phyloP scores from a whole-genome alignment of 169 alveolate genomes.

The Eimeria praecox region DNA sequence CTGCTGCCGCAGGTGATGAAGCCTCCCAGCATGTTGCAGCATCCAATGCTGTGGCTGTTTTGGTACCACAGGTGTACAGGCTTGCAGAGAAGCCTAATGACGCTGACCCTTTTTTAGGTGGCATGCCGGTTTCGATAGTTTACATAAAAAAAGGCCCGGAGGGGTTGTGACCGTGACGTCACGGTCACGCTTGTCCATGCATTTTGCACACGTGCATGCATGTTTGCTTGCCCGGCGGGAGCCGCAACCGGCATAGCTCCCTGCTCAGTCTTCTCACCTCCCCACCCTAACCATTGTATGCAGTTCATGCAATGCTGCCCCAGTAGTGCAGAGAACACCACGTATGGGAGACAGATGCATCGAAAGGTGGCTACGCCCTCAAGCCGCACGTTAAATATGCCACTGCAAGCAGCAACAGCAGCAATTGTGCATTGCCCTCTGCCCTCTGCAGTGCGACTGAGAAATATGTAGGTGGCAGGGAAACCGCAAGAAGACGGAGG shows the following conservation, averaged over 20 bases:
- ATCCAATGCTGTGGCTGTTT: background rate
- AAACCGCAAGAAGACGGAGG: background rate
- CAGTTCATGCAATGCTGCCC: background rate
- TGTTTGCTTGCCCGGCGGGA: background rate
- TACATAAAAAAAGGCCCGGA: background rate
- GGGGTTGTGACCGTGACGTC: background rate
- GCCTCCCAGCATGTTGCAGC: background rate
- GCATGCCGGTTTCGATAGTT: background rate
- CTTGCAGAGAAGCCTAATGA: background rate
- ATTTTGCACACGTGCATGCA: slow-evolving; percentile 4
- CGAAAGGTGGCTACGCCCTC: background rate
- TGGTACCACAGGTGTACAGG: background rate
- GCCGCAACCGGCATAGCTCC: background rate
- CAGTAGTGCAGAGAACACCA: background rate
- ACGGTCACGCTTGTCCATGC: background rate
- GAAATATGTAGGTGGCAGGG: background rate
- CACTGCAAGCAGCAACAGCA: background rate
- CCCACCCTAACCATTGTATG: background rate
- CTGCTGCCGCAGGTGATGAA: background rate
- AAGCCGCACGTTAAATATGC: background rate
- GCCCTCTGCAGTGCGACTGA: background rate
- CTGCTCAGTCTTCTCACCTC: background rate
- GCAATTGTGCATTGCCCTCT: background rate
- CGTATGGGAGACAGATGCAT: background rate
- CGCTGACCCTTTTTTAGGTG: background rate